These are phyloP conservation scores for Phytophthora cactorum DNA, from an alignment of 352 stramenopile genomes.

Conservation along the genomic window DNA sequence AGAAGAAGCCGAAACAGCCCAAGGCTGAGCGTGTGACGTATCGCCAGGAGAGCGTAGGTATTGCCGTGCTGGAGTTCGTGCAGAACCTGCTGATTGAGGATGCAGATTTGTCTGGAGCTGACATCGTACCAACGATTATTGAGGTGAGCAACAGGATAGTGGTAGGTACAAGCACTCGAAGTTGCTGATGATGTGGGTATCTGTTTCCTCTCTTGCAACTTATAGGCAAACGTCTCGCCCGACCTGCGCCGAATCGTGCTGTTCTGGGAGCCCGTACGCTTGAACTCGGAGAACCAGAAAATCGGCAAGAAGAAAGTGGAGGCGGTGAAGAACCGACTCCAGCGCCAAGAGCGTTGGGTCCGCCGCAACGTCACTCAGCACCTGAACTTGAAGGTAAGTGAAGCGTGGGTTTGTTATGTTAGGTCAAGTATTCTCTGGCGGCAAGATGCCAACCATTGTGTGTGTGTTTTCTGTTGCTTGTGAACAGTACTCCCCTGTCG, in stretches of 20 bases:
- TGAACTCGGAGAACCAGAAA: conserved; percentile 72
- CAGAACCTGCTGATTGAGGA: conserved; percentile 75
- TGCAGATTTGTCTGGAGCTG: conserved; percentile 56
- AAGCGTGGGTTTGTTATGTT: neutral
- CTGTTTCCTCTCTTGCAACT: conserved; percentile 2
- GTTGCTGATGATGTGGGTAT: conserved; percentile 1
- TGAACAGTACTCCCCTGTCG: conserved; percentile 70
- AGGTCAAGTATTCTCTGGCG: neutral
- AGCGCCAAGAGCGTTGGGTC: conserved; percentile 71
- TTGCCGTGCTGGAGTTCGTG: conserved; percentile 70
- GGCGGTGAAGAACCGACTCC: conserved; percentile 66
- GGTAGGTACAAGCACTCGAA: no score
- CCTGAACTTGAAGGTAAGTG: conserved; percentile 79
- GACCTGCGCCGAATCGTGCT: conserved; percentile 73
- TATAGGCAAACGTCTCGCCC: conserved; percentile 70
- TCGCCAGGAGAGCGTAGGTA: conserved; percentile 75
- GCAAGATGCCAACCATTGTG: neutral
- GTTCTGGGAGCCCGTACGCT: conserved; percentile 74
- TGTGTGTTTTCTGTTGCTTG: neutral
- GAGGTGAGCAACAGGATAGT: conserved; percentile 44
- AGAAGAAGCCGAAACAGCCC: conserved; percentile 73
- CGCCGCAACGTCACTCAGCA: conserved; percentile 72
- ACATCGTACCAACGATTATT: conserved; percentile 74
- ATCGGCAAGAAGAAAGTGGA: conserved; percentile 81
- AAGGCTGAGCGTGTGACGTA: conserved; percentile 73